Conservation (phyloP, 192 early-diverging fungal species). For the Glomus cerebriforme region DNA sequence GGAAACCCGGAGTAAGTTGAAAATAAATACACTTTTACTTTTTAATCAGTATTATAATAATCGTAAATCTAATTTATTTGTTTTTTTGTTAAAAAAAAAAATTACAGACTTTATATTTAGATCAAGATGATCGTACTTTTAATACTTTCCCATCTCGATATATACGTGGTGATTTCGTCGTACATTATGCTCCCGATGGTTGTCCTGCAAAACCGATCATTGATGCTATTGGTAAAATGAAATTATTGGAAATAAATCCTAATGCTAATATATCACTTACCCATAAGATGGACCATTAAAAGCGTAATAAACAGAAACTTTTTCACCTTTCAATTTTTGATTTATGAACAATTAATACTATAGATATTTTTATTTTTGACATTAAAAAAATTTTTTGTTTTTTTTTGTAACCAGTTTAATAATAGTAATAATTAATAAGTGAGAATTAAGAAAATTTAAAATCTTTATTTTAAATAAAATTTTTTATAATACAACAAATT, state of each 20-base stretch:
- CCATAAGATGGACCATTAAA: background rate
- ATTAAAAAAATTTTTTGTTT: too few species aligned
- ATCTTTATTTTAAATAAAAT: too few species aligned
- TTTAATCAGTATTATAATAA: background rate
- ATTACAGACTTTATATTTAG: slow-evolving; percentile 42
- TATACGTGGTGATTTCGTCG: slow-evolving; percentile 50
- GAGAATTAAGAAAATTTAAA: too few species aligned
- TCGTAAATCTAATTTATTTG: background rate
- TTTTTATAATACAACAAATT: too few species aligned
- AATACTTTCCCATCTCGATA: slow-evolving; percentile 60
- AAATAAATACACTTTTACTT: background rate
- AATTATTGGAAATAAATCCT: slow-evolving; percentile 34
- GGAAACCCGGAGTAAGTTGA: slow-evolving; percentile 36
- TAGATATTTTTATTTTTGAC: too few species aligned
- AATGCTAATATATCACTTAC: slow-evolving; percentile 25
- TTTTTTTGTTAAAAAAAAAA: too few species aligned
- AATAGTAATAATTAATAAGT: too few species aligned
- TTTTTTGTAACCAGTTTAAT: too few species aligned
- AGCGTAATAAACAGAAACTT: too few species aligned
- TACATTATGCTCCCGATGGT: slow-evolving; percentile 60
- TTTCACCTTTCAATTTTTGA: too few species aligned
- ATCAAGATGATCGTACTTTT: slow-evolving; percentile 55
- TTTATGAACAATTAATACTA: too few species aligned
- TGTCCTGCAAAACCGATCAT: slow-evolving; percentile 54
- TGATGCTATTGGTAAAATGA: slow-evolving; percentile 43